phyloP scores from a whole-genome alignment of 2,329 filamentous ascomycete species.

The Ophiostoma ulmi region DNA sequence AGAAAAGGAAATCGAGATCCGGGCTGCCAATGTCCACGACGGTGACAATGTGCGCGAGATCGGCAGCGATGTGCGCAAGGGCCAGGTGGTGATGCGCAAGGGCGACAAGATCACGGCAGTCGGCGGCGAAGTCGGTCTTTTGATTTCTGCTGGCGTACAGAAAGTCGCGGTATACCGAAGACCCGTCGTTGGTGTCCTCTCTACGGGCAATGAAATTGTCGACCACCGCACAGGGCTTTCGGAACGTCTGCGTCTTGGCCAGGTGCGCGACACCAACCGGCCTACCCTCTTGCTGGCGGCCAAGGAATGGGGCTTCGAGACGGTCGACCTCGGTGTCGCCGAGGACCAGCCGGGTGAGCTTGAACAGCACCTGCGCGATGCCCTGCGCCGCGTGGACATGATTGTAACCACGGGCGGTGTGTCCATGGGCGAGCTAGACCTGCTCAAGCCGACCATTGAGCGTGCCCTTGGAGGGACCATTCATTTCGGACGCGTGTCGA shows the following conservation, averaged over 20 bases:
- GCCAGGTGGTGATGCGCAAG: slow-evolving; percentile 63
- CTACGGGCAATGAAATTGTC: slow-evolving; percentile 92
- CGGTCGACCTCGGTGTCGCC: slow-evolving; percentile 81
- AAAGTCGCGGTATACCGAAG: slow-evolving; percentile 68
- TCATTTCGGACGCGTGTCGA: slow-evolving; percentile 90
- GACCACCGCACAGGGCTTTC: slow-evolving; percentile 45
- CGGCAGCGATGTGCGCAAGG: slow-evolving; percentile 75
- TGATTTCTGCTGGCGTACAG: slow-evolving; percentile 75
- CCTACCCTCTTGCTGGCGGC: slow-evolving; percentile 79
- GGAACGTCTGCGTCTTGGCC: slow-evolving; percentile 60
- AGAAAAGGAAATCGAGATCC: slow-evolving; percentile 81
- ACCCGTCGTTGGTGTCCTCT: slow-evolving; percentile 79
- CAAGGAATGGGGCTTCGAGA: slow-evolving; percentile 67
- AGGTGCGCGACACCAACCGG: slow-evolving; percentile 90
- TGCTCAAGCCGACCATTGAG: slow-evolving; percentile 94
- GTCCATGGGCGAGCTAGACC: slow-evolving; percentile 95
- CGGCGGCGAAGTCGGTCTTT: slow-evolving; percentile 84
- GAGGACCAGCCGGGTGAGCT: slow-evolving; percentile 67
- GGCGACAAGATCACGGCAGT: slow-evolving; percentile 80
- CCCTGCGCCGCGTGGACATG: slow-evolving; percentile 69
- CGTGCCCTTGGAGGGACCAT: slow-evolving; percentile 83
- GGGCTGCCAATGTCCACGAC: slow-evolving; percentile 66
- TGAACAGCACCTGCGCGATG: slow-evolving; percentile 70
- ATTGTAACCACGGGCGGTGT: slow-evolving; percentile 91
- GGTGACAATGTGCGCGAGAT: slow-evolving; percentile 89